phyloP scores from a whole-genome alignment of 176 grass and related monocot species.

The Carex littledalei region DNA sequence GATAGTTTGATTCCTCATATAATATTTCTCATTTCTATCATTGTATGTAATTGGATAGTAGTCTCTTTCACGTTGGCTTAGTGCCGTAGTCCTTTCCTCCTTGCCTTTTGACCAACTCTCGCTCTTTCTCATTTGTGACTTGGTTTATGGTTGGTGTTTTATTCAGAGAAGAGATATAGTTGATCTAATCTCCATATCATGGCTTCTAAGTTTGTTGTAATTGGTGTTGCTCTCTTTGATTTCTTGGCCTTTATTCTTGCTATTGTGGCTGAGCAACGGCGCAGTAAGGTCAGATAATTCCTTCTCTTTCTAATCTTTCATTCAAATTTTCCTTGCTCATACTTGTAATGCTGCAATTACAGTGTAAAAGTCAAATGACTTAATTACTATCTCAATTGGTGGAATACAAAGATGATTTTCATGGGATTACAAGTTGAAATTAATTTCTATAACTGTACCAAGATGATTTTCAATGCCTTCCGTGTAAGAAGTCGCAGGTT shows the following conservation, averaged over 20 bases:
- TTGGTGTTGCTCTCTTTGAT: slow-evolving; percentile 44
- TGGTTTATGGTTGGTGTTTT: not conserved
- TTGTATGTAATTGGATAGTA: not conserved
- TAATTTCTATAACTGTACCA: too few species aligned
- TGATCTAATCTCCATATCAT: slow-evolving; percentile 10
- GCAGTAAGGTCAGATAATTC: slow-evolving; percentile 44
- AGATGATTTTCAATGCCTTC: too few species aligned
- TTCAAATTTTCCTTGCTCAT: not conserved
- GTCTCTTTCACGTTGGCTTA: not conserved
- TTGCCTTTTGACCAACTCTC: not conserved
- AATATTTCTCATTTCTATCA: not conserved
- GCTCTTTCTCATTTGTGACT: not conserved
- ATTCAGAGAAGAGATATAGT: not conserved
- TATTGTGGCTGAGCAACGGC: slow-evolving; percentile 69
- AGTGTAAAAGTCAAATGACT: too few species aligned
- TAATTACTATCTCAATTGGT: not conserved
- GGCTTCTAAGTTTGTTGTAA: slow-evolving; percentile 38
- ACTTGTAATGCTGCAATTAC: not conserved
- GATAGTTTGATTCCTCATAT: not conserved
- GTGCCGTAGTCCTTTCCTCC: not conserved
- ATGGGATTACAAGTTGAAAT: not conserved
- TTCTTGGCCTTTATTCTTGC: slow-evolving; percentile 81
- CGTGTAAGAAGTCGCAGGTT: too few species aligned
- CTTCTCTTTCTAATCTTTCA: not conserved
- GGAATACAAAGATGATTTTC: not conserved